Evolutionary conservation across 345 rosid genomes (phyloP).

Genomic region (Murraya paniculata): DNA sequence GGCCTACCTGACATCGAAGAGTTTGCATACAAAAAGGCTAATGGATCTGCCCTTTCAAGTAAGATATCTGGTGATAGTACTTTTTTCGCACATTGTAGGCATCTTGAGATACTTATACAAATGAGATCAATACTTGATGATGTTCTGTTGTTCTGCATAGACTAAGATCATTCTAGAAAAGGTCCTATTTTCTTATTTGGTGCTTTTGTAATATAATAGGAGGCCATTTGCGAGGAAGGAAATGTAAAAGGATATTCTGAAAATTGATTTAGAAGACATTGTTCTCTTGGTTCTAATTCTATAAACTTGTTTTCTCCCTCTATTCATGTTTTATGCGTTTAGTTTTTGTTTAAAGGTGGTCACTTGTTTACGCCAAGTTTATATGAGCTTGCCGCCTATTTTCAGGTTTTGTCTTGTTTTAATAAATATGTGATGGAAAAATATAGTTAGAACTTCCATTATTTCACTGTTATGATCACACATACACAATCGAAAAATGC

Average conservation of each 20-base stretch:
- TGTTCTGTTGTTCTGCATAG: not conserved
- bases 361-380: not conserved
- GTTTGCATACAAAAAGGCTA: constrained; percentile 46
- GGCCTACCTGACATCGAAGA: constrained; percentile 75
- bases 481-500: not conserved
- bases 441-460: not conserved
- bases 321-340: not conserved
- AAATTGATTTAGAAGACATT: not conserved
- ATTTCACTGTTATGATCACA: not conserved
- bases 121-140: not conserved
- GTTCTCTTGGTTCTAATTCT: not conserved
- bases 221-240: not conserved
- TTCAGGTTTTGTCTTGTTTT: not conserved
- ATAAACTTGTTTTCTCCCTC: not conserved
- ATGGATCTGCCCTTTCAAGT: constrained; percentile 35
- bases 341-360: not conserved
- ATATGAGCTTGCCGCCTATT: not conserved
- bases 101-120: not conserved
- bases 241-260: not conserved
- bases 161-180: not conserved
- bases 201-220: not conserved
- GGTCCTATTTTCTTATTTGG: not conserved
- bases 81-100: not conserved
- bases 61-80: constrained; percentile 18
- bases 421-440: not conserved